A percentile compares a stretch with the other conserved stretches of the same genome.
These are phyloP conservation scores for Cryptosporidium xiaoi DNA, from an alignment of 169 alveolate genomes.

Conservation along the genomic window DNA sequence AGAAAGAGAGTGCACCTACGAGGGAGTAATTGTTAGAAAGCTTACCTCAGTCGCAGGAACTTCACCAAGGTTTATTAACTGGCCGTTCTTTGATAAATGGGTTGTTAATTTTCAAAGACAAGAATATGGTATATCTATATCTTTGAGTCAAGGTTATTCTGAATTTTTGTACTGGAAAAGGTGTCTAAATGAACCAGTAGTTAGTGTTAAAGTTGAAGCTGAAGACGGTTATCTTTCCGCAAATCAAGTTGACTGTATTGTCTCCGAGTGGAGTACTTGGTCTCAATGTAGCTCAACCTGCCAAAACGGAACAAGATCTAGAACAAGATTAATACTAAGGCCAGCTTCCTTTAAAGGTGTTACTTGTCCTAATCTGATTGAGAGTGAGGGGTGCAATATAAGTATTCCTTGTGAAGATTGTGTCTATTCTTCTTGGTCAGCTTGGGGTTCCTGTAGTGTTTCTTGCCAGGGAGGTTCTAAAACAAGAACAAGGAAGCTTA, in stretches of 20 bases:
- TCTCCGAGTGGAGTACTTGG: conserved; percentile 73
- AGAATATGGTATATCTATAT: conserved; percentile 68
- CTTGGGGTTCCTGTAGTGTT: conserved; percentile 41
- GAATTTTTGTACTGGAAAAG: conserved; percentile 67
- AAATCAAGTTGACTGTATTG: conserved; percentile 58
- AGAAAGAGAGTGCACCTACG: conserved; percentile 26
- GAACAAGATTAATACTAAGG: conserved; percentile 52
- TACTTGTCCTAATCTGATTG: conserved; percentile 53
- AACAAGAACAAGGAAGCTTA: conserved; percentile 57
- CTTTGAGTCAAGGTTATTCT: conserved; percentile 44
- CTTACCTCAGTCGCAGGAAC: conserved; percentile 22
- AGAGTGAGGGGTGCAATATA: conserved; percentile 48
- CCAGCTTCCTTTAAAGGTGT: conserved; percentile 59
- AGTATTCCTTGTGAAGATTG: conserved; percentile 62
- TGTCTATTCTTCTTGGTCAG: conserved; percentile 40
- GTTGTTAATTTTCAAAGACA: conserved; percentile 61
- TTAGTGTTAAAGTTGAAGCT: conserved; percentile 50
- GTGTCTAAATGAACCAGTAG: conserved; percentile 67
- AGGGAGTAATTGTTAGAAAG: conserved; percentile 36
- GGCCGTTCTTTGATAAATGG: conserved; percentile 70
- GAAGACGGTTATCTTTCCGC: conserved; percentile 53
- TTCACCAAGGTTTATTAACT: conserved; percentile 52
- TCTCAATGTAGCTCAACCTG: conserved; percentile 71
- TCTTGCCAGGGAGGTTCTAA: conserved; percentile 49
- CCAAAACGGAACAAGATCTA: conserved; percentile 56